Evolutionary conservation across 1,284 basidiomycete genomes (phyloP).

Genomic region (Ganoderma multipileum): DNA sequence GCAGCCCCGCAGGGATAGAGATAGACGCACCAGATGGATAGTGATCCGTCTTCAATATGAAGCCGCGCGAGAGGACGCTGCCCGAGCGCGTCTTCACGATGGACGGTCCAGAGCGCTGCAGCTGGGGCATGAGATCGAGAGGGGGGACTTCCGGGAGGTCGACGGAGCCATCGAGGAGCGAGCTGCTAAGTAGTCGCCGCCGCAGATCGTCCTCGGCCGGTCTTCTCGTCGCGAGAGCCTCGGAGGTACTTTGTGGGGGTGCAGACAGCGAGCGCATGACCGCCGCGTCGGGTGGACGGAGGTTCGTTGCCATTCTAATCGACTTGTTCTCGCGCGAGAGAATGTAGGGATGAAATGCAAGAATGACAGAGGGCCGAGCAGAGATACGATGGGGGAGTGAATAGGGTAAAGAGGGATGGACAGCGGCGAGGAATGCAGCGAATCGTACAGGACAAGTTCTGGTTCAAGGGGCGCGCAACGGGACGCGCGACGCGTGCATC

Average conservation of each 20-base stretch:
- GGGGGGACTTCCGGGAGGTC: conserved; percentile 27
- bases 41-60: conserved; percentile 94
- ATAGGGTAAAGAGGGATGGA: neutral
- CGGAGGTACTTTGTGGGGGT: conserved; percentile 26
- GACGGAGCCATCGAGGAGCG: conserved; percentile 14
- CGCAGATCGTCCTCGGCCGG: conserved; percentile 28
- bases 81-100: conserved; percentile 90
- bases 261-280: conserved; percentile 24
- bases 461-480: neutral
- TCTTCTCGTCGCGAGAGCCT: conserved; percentile 17
- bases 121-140: conserved; percentile 66
- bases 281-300: conserved; percentile 20
- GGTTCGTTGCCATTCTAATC: conserved; percentile 21
- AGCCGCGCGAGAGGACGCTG: conserved; percentile 88
- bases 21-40: conserved; percentile 78
- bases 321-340: conserved; percentile 6
- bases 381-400: neutral
- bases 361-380: neutral
- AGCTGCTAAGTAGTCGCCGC: conserved; percentile 27
- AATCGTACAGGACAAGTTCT: conserved; percentile 7
- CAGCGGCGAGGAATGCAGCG: conserved; percentile 13
- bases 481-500: conserved; percentile 17
- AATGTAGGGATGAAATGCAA: neutral
- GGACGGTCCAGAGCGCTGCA: conserved; percentile 69
- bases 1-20: conserved; percentile 6